Conservation (phyloP, 116 monocot genomes). For the Trichopus zeylanicus region DNA sequence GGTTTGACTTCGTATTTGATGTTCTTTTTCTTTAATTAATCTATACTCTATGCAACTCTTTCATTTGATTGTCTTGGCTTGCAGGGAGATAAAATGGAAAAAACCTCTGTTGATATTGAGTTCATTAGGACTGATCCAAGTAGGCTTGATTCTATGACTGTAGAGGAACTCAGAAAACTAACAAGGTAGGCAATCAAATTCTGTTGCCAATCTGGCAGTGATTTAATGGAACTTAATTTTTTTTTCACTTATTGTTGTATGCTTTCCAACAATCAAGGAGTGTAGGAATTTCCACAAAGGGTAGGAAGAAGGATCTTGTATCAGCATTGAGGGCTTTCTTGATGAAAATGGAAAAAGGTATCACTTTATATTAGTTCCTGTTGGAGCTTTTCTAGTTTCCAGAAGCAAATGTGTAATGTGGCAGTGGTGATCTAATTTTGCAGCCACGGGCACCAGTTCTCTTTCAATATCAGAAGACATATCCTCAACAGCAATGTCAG, state of each 20-base stretch:
- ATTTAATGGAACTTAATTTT: neutral
- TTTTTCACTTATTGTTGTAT: neutral
- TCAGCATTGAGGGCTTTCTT: conserved; percentile 19
- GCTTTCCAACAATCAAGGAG: conserved; percentile 9
- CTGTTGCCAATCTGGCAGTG: neutral
- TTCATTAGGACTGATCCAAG: conserved; percentile 9
- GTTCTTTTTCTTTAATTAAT: neutral
- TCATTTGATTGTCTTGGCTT: conserved; percentile 1
- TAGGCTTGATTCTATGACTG: conserved; percentile 24
- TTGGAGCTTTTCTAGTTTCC: neutral
- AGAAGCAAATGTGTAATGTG: neutral
- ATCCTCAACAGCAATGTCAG: conserved; percentile 6
- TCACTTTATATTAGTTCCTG: neutral
- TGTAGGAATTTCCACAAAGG: conserved; percentile 22
- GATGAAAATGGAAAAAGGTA: conserved; percentile 2
- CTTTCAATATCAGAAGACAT: conserved; percentile 8
- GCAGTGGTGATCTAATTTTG: neutral
- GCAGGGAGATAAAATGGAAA: neutral
- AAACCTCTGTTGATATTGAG: neutral
- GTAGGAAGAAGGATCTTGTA: conserved; percentile 27
- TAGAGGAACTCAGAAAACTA: conserved; percentile 24
- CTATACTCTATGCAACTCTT: neutral
- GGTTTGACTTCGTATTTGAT: neutral
- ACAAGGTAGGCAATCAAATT: too few species aligned
- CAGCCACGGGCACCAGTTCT: neutral